Base-by-base conservation (phyloP, 73 alveolate species). In the Blepharisma stoltei region DNA sequence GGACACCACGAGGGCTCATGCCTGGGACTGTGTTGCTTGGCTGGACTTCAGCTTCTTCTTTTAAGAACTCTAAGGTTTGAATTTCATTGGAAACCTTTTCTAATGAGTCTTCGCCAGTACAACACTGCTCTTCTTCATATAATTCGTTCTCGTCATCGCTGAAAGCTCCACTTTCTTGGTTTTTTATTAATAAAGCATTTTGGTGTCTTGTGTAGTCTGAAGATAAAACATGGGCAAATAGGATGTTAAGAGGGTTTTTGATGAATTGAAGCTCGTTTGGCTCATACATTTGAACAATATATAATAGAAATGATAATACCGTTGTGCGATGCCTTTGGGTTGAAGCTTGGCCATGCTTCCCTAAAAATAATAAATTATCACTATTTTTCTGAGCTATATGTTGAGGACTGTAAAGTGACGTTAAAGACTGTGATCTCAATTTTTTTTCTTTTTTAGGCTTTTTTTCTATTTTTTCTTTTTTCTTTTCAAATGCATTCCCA, bases 381-480 rank as follows among this genome's bases (percentile, higher is more conserved):
- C 41, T 32, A 32, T 32, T 32, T 32, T 32, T 32, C 41, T 32
- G 41, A 32, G 41, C 41, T 32, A 32, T 32, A 32, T 32, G 41
- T 3, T 32, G 41, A n/a, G 55, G 65, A 69, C 45, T 14, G 5
- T 69, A 7, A 11, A 69, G 32, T 9, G 18, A n/a, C 2, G 71
- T 69, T n/a, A 69, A 43, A 46, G 46, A n/a, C 11, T n/a, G n/a
- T 18, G 76, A 9, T 5, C 79, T 69, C 14, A n/a, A 8, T 46
- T 69, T 69, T 69, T 87, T 77, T 54, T 75, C 71, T 66, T 81
- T 78, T 83, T 83, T 87, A 55, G 60, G 67, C 77, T 76, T 71
- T 73, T 25, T 47, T 54, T 53, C 23, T 50, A 45, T 69, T 68
- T 27, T 73, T 83, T 48, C 54, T 67, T 32, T 70, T 53, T 7